Percentiles rank a stretch among this genome's conserved stretches.
phyloP scores from a whole-genome alignment of 2,329 filamentous ascomycete species.

The Botrytis pseudocinerea region DNA sequence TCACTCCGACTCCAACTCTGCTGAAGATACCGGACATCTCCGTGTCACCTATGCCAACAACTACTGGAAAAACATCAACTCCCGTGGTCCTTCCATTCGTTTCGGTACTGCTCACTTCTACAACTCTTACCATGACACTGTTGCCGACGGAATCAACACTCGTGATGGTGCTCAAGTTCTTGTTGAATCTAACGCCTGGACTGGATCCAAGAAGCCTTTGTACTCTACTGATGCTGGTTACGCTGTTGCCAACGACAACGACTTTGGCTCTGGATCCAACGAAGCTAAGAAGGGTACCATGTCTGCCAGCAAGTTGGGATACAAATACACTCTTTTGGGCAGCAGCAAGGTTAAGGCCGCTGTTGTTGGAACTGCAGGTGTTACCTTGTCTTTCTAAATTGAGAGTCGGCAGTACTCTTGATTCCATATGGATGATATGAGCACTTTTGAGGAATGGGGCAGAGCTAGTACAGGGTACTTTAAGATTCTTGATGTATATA shows the following conservation, averaged over 20 bases:
- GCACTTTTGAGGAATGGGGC: background rate
- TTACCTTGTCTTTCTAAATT: constrained; percentile 40
- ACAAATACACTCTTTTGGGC: constrained; percentile 55
- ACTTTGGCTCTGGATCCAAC: constrained; percentile 50
- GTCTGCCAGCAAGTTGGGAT: constrained; percentile 44
- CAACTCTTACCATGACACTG: constrained; percentile 17
- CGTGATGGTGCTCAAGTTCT: constrained; percentile 58
- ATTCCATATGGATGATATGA: background rate
- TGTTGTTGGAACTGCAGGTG: constrained; percentile 41
- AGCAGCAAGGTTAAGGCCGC: constrained; percentile 48
- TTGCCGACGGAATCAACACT: constrained; percentile 50
- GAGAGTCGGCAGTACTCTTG: background rate
- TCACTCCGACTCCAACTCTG: constrained; percentile 36
- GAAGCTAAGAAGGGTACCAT: constrained; percentile 53
- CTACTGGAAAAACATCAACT: constrained; percentile 21
- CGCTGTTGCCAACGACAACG: constrained; percentile 47
- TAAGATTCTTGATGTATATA: background rate
- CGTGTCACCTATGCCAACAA: constrained; percentile 37
- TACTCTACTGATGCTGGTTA: constrained; percentile 42
- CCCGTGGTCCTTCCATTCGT: constrained; percentile 15
- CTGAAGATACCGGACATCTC: constrained; percentile 36
- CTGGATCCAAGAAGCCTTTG: constrained; percentile 44
- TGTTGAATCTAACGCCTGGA: constrained; percentile 55
- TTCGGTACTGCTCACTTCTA: constrained; percentile 17
- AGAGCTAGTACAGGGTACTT: background rate